phyloP scores from a whole-genome alignment of 306 rosid genomes.

The Pyrus pyrifolia region DNA sequence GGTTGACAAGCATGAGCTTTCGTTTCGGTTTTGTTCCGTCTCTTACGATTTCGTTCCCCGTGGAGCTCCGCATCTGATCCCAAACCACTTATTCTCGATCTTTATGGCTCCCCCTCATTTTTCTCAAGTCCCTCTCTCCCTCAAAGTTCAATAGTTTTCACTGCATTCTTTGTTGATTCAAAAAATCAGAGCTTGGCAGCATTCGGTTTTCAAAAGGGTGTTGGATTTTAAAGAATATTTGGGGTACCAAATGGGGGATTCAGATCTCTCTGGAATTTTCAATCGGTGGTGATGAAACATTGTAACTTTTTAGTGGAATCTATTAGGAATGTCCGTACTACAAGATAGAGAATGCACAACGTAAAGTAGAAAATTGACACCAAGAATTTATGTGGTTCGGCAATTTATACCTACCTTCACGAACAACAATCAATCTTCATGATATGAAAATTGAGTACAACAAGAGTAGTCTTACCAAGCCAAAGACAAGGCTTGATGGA shows the following conservation, averaged over 20 bases:
- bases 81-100: constrained; percentile 50
- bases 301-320: neutral
- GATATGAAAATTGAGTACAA: no score
- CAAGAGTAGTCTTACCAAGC: no score
- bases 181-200: neutral
- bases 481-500: no score
- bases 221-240: neutral
- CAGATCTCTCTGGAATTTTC: neutral
- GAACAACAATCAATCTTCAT: no score
- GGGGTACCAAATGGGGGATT: neutral
- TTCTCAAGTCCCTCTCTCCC: neutral
- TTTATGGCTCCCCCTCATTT: constrained; percentile 50
- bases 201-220: neutral
- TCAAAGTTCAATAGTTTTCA: neutral
- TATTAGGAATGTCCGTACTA: no score
- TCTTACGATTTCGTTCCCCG: constrained; percentile 4
- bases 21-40: no score
- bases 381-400: no score
- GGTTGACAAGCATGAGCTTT: no score
- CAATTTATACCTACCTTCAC: no score
- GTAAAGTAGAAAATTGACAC: no score
- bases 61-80: constrained; percentile 49
- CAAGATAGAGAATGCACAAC: no score
- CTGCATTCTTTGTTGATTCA: neutral
- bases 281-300: neutral